Evolutionary conservation across 345 rosid genomes (phyloP), one percentile per base, ranked within the genome.

Genomic region (Lumnitzera littorea): DNA sequence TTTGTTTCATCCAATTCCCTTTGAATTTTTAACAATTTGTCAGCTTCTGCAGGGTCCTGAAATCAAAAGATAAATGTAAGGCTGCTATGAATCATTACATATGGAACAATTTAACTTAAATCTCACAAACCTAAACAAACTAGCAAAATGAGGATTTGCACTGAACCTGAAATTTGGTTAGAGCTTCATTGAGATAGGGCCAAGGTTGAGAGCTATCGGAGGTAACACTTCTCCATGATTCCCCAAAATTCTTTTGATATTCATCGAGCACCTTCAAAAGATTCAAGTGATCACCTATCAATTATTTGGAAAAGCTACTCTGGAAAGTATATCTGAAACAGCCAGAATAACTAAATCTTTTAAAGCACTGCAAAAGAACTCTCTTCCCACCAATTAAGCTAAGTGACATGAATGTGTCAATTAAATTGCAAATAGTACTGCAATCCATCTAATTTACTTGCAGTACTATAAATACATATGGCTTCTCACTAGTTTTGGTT

Each of bases 31-130:
- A 95, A 66, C 73, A 91, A 80, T 73, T 91, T 95, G 72, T 88
- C 99, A 6, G 99, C 99, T 76, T 94, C 99, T 13, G 92, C 96
- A 67, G 97, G 99, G 70, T 94, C 97, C 99, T 94, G 82, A 67
- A 57, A 29, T 29, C 16, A 29, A 16, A 50, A 56, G 50, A 29
- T 17, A 62, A 46, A 57, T 50, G 27, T 62, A n/a, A 47, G 13
- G 29, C 23, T 13, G 13, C 25, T 57, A 12, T 20, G 31, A 12
- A 7, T 4, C 43, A 36, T 36, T 36, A 36, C 43, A 36, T 4
- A 36, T 4, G 11, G 11, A 36, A 7, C 7, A 36, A 36, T 6
- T 36, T 5, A 7, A 36, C 43, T 4, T 36, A 36, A 36, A 2
- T 36, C 43, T 36, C 43, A 36, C 0, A 6, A 36, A 7, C 11